A percentile compares a stretch with the other conserved stretches of the same genome.
phyloP scores from a whole-genome alignment of 768 basidiomycete species.

The Gymnopilus junonius region DNA sequence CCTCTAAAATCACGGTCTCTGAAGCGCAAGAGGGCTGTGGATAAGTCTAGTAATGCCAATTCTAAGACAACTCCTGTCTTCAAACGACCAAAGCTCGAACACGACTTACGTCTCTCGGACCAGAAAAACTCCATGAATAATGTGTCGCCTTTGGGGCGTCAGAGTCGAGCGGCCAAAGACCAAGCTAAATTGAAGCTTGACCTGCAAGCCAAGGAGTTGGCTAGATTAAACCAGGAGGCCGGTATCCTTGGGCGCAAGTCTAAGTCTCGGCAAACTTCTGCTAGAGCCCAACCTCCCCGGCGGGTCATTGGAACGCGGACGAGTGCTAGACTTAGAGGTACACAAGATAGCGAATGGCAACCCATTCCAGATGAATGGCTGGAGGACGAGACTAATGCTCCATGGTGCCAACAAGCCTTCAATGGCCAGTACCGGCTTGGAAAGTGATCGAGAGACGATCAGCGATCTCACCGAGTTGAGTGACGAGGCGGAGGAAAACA shows the following conservation, averaged over 20 bases:
- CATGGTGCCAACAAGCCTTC: constrained; percentile 19
- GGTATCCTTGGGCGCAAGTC: constrained; percentile 22
- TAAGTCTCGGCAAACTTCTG: constrained; percentile 8
- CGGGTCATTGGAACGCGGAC: constrained; percentile 60
- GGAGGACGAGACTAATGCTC: constrained; percentile 26
- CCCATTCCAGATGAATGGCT: constrained; percentile 81
- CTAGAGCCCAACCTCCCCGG: constrained; percentile 12
- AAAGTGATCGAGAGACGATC: constrained; percentile 63
- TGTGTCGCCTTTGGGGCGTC: constrained; percentile 39
- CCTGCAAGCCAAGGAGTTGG: constrained; percentile 70
- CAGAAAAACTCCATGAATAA: neutral
- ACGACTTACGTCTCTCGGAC: neutral
- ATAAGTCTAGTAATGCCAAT: constrained; percentile 17
- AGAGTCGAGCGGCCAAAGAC: constrained; percentile 68
- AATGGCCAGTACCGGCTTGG: constrained; percentile 54
- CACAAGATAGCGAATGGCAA: constrained; percentile 75
- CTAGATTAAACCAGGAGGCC: constrained; percentile 61
- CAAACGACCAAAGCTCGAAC: constrained; percentile 18
- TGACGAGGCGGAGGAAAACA: constrained; percentile 41
- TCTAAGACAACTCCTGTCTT: constrained; percentile 11
- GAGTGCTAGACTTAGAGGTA: constrained; percentile 68
- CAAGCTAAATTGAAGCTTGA: constrained; percentile 74
- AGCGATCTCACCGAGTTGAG: constrained; percentile 81
- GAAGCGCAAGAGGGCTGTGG: constrained; percentile 41
- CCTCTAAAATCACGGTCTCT: constrained; percentile 35